Evolutionary conservation across 352 stramenopile genomes (phyloP).

Genomic region (Pythium grandisporangium): DNA sequence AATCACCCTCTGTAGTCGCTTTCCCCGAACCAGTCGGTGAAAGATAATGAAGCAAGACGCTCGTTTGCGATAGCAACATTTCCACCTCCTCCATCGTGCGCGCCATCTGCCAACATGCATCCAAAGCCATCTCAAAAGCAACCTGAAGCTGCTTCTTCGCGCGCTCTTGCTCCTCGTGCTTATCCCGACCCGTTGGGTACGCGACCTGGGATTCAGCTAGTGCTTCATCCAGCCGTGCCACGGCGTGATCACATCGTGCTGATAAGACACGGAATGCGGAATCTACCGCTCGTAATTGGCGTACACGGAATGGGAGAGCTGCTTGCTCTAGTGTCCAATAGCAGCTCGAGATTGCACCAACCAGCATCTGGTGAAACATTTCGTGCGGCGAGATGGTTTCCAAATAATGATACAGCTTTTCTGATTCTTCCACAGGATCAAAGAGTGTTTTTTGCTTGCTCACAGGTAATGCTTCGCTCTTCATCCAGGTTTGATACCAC

Average conservation of each 20-base stretch:
- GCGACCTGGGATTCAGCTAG: constrained; percentile 54
- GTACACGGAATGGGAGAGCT: constrained; percentile 17
- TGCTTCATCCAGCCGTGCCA: constrained; percentile 52
- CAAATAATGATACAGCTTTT: constrained; percentile 78
- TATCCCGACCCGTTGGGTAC: constrained; percentile 24
- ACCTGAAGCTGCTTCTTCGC: constrained; percentile 47
- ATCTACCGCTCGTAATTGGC: constrained; percentile 15
- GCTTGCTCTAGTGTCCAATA: constrained; percentile 40
- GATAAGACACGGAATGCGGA: constrained; percentile 24
- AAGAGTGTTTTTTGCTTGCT: constrained; percentile 66
- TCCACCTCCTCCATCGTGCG: constrained; percentile 39
- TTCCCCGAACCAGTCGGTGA: background rate
- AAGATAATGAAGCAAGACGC: constrained; percentile 43
- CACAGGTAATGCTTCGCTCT: constrained; percentile 28
- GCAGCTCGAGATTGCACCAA: constrained; percentile 42
- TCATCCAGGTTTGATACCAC: constrained; percentile 76
- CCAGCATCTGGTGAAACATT: constrained; percentile 76
- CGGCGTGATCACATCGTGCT: constrained; percentile 28
- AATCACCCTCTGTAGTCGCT: too few relatives aligned
- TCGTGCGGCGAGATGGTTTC: constrained; percentile 71
- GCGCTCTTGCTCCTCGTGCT: constrained; percentile 30
- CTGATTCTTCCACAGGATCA: constrained; percentile 58
- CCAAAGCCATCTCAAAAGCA: constrained; percentile 72
- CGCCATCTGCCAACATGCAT: constrained; percentile 61
- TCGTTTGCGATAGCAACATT: constrained; percentile 35